Base-by-base conservation (phyloP, 2,329 filamentous ascomycete genomes). In the Paraphoma sp. region DNA sequence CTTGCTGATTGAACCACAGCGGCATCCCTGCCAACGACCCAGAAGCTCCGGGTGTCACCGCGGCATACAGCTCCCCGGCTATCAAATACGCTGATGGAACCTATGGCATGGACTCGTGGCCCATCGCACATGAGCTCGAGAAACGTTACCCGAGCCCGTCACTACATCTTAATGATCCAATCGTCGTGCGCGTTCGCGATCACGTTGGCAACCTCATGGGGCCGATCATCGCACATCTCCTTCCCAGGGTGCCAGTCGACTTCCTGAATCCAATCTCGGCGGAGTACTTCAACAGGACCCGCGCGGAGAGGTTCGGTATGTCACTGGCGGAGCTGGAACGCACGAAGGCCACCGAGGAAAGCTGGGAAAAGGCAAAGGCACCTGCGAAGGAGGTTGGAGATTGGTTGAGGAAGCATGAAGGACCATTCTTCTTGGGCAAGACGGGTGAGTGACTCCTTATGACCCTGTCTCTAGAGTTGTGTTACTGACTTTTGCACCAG, bases 61-160 rank as follows among this genome's bases (percentile, higher is more conserved):
- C 72, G 9, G 67, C 71, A 40, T 88, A 86, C 73, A 84, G 82
- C 11, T 82, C 83, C 52, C 88, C 88, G 0, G 78, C 84, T 1
- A 78, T 89, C 60, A 78, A 74, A 14, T 79, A 87, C 45, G 79
- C 83, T 0, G 82, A 87, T 46, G 86, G 84, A 16, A 83, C 71
- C 1, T 87, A 84, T 65, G 63, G 89, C 8, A 89, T 87, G 84
- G 88, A 92, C 69, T 89, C 86, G 1, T 78, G 76, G 59, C 75
- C 76, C 43, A 92, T 92, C 60, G 86, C 84, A 12, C 62, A 69
- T 4, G 79, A 79, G 16, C 79, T 92, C 33, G 88, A 92, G 67
- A 76, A 81, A 51, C 75, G 77, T 0, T 79, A 89, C 60, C 88
- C 89, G 0, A 73, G 79, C 18, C 88, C 87, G 0, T 78, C 84